Evolutionary conservation across 768 basidiomycete genomes (phyloP).

Genomic region (Amyloporia xantha): DNA sequence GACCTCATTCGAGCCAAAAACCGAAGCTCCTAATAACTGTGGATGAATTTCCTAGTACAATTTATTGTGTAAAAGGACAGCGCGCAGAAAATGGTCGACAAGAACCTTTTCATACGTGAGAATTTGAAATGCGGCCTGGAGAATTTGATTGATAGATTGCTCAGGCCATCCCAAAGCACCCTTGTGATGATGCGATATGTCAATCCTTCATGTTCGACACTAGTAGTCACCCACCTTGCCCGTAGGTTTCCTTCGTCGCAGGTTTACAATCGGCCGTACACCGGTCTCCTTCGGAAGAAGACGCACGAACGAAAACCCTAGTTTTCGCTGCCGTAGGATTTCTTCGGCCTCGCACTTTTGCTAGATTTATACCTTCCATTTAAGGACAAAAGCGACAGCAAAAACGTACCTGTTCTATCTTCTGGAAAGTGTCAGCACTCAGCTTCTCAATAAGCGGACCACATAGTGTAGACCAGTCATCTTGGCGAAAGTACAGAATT

Average conservation of each 20-base stretch:
- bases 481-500: conserved; percentile 88
- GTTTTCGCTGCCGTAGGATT: conserved; percentile 59
- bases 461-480: conserved; percentile 86
- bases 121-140: conserved; percentile 81
- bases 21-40: conserved; percentile 68
- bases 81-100: neutral
- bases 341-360: conserved; percentile 57
- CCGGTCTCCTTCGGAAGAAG: conserved; percentile 93
- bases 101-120: conserved; percentile 83
- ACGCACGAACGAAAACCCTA: conserved; percentile 83
- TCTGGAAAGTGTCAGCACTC: conserved; percentile 59
- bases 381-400: conserved; percentile 2
- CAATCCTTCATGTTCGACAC: too few species aligned
- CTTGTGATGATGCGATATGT: conserved; percentile 15
- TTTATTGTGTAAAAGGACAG: neutral
- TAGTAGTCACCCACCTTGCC: too few species aligned
- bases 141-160: conserved; percentile 81
- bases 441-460: conserved; percentile 76
- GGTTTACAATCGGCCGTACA: conserved; percentile 90
- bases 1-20: conserved; percentile 79
- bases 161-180: conserved; percentile 22
- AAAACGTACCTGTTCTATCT: conserved; percentile 54
- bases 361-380: neutral
- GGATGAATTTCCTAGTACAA: conserved; percentile 52
- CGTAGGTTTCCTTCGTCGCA: conserved; percentile 54